Evolutionary conservation across 2,329 filamentous ascomycete genomes (phyloP).

Genomic region (Fusarium sp.): DNA sequence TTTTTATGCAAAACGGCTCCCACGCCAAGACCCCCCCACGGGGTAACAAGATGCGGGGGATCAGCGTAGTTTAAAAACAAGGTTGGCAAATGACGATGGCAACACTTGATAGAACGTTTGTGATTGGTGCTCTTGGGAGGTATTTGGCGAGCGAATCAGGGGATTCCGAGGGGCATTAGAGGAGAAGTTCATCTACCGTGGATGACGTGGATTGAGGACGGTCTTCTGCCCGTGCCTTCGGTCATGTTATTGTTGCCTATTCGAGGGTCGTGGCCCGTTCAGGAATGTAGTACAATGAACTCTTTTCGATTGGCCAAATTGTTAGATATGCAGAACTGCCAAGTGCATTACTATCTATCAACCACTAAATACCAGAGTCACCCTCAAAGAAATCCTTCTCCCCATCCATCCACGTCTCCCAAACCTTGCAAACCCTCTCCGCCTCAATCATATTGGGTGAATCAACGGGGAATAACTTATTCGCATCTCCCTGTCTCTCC

Average conservation of each 20-base stretch:
- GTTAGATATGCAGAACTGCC: accelerated
- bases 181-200: background rate
- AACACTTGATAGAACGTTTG: accelerated
- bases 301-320: background rate
- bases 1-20: background rate
- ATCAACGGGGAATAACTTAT: background rate
- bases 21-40: constrained; percentile 8
- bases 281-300: no score
- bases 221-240: background rate
- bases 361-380: background rate
- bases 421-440: constrained; percentile 1
- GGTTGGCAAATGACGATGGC: constrained; percentile 1
- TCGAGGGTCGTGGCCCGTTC: accelerated
- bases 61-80: constrained; percentile 9
- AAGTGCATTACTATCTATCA: background rate
- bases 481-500: constrained; percentile 29
- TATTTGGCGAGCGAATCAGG: background rate
- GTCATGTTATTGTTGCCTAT: background rate
- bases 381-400: constrained; percentile 22
- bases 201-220: background rate
- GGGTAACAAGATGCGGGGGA: constrained; percentile 21
- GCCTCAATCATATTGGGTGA: constrained; percentile 21
- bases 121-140: background rate
- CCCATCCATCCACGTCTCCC: constrained; percentile 16
- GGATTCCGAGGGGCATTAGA: accelerated